Base-by-base conservation (phyloP, 75 land plant genomes). In the Isoetes taiwanensis region DNA sequence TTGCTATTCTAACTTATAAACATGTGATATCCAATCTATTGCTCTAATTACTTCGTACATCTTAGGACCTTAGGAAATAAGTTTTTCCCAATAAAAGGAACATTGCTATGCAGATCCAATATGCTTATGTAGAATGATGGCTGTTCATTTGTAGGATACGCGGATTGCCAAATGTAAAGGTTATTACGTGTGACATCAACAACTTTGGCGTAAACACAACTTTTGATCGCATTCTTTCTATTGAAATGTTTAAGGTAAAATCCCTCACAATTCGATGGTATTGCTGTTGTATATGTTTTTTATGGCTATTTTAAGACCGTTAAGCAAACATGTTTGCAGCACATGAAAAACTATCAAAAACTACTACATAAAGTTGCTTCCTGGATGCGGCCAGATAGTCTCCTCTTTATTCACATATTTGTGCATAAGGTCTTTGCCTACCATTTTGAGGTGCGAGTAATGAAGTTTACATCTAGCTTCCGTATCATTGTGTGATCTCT, bases 161-260 rank as follows among this genome's bases (percentile, higher is more conserved):
- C 28, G 63, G 76, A 3, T 34, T 87, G 40, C 58, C 69, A 19
- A 91, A 91, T 71, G 80, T 91, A 28, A 55, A 72, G 27, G 76
- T 91, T 20, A 72, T 83, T 53, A 75, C 80, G 43, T 86, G 74
- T 34, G 97, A 91, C 60, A 86, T 91, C 11, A 83, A 79, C 70
- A 72, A 67, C 33, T 87, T 74, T 64, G 77, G 79, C 34, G 81
- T 75, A 70, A 84, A 78, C 28, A 70, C 48, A 11, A 52, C 75
- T 12, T 91, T 72, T 71, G 97, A 91, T 58, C 69, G 97, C 40
- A 72, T 91, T 21, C 66, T 83, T 30, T 86, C 95, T 19, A 86
- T 91, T 43, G 97, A 87, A 77, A 86, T 91, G 95, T 91, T 91
- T 79, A 94, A 91, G 95, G 97, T 90, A 39, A n/a, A n/a, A n/a